A percentile compares a stretch with the other conserved stretches of the same genome.
Conservation (phyloP, 768 basidiomycete genomes). For the Mrakia gelida region DNA sequence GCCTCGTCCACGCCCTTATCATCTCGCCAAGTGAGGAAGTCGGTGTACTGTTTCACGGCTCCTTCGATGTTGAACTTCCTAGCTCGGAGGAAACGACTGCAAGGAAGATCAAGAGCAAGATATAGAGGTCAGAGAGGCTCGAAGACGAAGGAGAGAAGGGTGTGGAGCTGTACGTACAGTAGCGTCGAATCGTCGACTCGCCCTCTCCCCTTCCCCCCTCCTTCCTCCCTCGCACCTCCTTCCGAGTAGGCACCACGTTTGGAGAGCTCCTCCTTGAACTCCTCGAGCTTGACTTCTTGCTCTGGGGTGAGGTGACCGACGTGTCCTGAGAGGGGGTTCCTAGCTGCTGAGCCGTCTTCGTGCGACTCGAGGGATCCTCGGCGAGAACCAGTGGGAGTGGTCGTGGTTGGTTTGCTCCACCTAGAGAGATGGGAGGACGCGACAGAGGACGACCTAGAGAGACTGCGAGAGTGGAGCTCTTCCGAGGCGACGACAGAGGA, state of each 20-base stretch:
- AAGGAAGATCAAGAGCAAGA: not conserved
- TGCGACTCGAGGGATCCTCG: not conserved
- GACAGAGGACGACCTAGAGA: not conserved
- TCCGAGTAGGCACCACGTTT: constrained; percentile 2
- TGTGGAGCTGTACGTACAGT: constrained; percentile 10
- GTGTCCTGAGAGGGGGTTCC: constrained; percentile 22
- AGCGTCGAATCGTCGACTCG: constrained; percentile 23
- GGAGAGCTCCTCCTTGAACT: constrained; percentile 17
- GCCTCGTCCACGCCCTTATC: constrained; percentile 26
- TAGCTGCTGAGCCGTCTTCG: not conserved
- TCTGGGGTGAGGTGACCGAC: constrained; percentile 23
- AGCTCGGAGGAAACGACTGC: constrained; percentile 32
- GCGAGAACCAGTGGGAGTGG: not conserved
- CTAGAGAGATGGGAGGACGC: constrained; percentile 11
- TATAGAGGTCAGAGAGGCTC: not conserved
- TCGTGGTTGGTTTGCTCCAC: not conserved
- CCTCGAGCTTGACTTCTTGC: constrained; percentile 9
- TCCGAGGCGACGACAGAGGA: not conserved
- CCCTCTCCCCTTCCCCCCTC: constrained; percentile 25
- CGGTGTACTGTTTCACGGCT: constrained; percentile 29
- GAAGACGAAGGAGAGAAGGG: not conserved
- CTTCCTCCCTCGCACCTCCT: constrained; percentile 7
- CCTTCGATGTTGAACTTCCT: constrained; percentile 31
- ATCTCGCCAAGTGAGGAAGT: constrained; percentile 23
- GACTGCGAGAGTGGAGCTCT: not conserved